phyloP scores from a whole-genome alignment of 2,329 filamentous ascomycete species.

The Zarea fungicola region DNA sequence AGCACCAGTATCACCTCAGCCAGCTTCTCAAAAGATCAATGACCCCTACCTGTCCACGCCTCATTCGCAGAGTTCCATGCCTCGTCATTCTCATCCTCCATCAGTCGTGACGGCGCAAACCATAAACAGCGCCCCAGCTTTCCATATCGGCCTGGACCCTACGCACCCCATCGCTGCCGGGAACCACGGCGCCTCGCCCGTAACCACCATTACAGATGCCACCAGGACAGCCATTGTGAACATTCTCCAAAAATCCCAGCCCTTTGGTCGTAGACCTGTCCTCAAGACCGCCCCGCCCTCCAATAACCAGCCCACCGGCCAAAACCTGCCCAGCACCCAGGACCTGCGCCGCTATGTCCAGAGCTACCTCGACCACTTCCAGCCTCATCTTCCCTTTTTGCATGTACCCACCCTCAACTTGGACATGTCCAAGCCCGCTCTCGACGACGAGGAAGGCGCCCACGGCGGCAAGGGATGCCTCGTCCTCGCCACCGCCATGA shows the following conservation, averaged over 20 bases:
- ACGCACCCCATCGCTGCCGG: constrained; percentile 67
- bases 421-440: constrained; percentile 62
- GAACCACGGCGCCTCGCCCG: constrained; percentile 51
- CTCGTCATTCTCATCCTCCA: no score
- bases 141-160: constrained; percentile 63
- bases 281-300: constrained; percentile 46
- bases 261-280: constrained; percentile 60
- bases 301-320: constrained; percentile 34
- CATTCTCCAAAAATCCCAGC: constrained; percentile 52
- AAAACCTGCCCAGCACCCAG: constrained; percentile 68
- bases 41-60: constrained; percentile 77
- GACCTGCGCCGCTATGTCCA: constrained; percentile 88
- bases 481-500: constrained; percentile 75
- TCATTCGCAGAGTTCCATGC: constrained; percentile 67
- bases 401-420: constrained; percentile 90
- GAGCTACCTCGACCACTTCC: constrained; percentile 87
- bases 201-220: constrained; percentile 60
- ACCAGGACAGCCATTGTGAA: constrained; percentile 57
- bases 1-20: constrained; percentile 72
- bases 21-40: constrained; percentile 61
- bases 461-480: constrained; percentile 79
- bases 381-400: constrained; percentile 91
- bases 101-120: constrained; percentile 62
- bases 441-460: constrained; percentile 54
- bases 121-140: constrained; percentile 56